Percentiles rank a stretch among this genome's conserved stretches.
Conservation (phyloP, 78 protist genomes). For the Guillardia theta region DNA sequence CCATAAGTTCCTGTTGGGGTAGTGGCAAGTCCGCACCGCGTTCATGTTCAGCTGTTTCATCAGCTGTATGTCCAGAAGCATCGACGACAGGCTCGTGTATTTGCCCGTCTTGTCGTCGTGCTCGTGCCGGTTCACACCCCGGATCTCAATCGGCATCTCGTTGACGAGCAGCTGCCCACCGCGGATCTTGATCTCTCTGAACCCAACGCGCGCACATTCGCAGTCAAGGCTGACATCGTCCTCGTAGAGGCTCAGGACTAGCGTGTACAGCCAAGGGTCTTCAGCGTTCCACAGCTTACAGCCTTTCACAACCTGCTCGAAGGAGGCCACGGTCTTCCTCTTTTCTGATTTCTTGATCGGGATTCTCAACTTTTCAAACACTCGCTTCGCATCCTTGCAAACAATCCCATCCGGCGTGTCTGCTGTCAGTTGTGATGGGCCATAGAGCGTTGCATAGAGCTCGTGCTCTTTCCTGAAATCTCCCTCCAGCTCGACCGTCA, state of each 20-base stretch:
- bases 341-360: too few species aligned
- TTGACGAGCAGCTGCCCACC: constrained; percentile 32
- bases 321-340: too few species aligned
- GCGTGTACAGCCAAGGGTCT: constrained; percentile 37
- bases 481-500: too few species aligned
- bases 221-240: not conserved
- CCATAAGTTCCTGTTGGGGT: constrained; percentile 32
- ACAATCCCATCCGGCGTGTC: not conserved
- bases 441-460: too few species aligned
- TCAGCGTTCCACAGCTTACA: not conserved
- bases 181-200: not conserved
- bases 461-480: too few species aligned
- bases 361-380: not conserved
- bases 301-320: too few species aligned
- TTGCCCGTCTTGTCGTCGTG: constrained; percentile 42
- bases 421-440: too few species aligned
- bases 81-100: not conserved
- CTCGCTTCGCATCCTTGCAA: not conserved
- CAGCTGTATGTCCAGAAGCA: constrained; percentile 35
- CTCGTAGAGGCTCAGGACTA: not conserved
- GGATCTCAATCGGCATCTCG: not conserved
- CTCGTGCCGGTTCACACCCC: constrained; percentile 57
- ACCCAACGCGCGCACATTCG: not conserved
- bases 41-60: constrained; percentile 55
- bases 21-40: constrained; percentile 47